Conservation (phyloP, 1,284 basidiomycete genomes). For the Dichomitus squalens region DNA sequence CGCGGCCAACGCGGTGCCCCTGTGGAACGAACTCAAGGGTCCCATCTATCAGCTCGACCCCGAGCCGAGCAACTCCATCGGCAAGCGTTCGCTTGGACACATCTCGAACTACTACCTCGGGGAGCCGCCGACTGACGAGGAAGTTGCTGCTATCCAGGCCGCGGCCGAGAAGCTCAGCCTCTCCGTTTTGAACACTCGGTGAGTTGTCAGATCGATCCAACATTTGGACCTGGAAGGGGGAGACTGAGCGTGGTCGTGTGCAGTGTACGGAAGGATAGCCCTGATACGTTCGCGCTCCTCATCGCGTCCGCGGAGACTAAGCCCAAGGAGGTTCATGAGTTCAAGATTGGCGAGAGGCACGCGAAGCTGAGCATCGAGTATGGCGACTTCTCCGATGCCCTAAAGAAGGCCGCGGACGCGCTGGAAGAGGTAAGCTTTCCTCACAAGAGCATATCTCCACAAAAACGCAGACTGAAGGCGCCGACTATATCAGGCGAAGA, state of each 20-base stretch:
- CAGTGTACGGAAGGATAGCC: constrained; percentile 69
- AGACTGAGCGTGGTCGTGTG: background rate
- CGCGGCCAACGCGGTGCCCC: constrained; percentile 49
- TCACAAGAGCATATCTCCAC: background rate
- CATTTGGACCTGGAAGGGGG: too few species aligned
- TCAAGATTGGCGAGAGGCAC: constrained; percentile 43
- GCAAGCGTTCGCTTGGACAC: constrained; percentile 76
- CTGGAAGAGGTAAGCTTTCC: constrained; percentile 56
- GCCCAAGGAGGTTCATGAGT: constrained; percentile 45
- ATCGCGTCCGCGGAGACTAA: constrained; percentile 65
- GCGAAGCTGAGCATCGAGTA: constrained; percentile 68
- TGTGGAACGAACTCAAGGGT: constrained; percentile 73
- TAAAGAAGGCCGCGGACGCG: constrained; percentile 56
- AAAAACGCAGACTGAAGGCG: background rate
- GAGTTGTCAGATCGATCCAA: constrained; percentile 5
- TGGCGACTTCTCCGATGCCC: constrained; percentile 63
- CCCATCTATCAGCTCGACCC: constrained; percentile 73
- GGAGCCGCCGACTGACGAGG: constrained; percentile 66
- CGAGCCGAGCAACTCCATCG: constrained; percentile 69
- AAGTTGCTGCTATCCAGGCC: constrained; percentile 73
- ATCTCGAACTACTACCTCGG: constrained; percentile 84
- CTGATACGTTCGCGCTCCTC: constrained; percentile 63
- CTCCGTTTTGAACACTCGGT: constrained; percentile 85
- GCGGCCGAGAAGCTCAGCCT: constrained; percentile 73
- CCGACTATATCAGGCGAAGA: constrained; percentile 54